Evolutionary conservation across 2,329 filamentous ascomycete species (phyloP).

Genomic region (Pseudocercospora musae): DNA sequence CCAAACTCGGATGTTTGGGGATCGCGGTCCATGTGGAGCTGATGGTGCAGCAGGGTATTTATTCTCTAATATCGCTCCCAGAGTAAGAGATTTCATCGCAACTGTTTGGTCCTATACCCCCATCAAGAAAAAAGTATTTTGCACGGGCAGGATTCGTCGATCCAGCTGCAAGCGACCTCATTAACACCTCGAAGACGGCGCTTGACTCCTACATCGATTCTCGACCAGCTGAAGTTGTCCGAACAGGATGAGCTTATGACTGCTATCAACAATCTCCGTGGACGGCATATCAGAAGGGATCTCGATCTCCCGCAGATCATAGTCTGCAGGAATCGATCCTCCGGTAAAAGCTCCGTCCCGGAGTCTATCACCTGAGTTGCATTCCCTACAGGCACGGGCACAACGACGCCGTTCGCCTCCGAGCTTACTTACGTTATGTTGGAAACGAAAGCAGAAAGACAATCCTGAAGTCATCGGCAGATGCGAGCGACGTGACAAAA

Average conservation of each 20-base stretch:
- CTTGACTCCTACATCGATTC: not conserved
- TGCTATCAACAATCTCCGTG: conserved; percentile 50
- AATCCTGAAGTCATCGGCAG: not conserved
- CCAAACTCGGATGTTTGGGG: no score
- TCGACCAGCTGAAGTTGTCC: conserved; percentile 9
- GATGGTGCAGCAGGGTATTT: no score
- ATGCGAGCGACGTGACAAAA: not conserved
- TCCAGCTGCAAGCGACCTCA: no score
- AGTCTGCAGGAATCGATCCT: conserved; percentile 58
- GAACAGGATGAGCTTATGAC: conserved; percentile 43
- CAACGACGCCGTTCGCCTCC: conserved; percentile 50
- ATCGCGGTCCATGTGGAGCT: no score
- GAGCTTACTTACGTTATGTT: conserved; percentile 23
- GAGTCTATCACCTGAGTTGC: conserved; percentile 60
- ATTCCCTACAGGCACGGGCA: conserved; percentile 54
- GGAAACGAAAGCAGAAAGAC: not conserved
- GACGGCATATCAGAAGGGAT: conserved; percentile 40
- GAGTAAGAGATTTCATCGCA: no score
- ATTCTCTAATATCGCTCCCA: no score
- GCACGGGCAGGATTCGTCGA: no score
- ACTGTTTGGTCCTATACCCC: no score
- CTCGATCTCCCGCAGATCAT: conserved; percentile 38
- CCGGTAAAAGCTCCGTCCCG: conserved; percentile 61
- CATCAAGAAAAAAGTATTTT: no score
- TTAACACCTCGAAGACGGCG: not conserved